phyloP scores from a whole-genome alignment of 345 rosid species.

The Lepidium africanum region DNA sequence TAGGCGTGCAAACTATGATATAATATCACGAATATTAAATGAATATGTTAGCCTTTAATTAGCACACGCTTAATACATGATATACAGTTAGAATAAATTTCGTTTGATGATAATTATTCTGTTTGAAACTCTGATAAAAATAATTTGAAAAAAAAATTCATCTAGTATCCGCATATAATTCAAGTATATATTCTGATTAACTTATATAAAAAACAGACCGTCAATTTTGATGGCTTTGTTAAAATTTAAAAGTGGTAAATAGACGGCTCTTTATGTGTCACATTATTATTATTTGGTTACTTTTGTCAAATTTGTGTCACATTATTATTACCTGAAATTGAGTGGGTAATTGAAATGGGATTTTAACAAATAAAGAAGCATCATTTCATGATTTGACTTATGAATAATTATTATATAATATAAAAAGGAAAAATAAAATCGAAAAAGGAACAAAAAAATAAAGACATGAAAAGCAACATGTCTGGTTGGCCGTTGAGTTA shows the following conservation, averaged over 20 bases:
- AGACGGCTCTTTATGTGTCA: constrained; percentile 2
- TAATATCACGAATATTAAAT: constrained; percentile 15
- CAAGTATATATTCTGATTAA: constrained; percentile 10
- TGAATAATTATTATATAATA: not conserved
- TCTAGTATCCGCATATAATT: not conserved
- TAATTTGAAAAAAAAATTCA: not conserved
- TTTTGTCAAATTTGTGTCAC: no score
- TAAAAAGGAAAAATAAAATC: not conserved
- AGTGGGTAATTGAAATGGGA: constrained; percentile 25
- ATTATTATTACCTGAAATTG: constrained; percentile 19
- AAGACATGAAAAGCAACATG: constrained; percentile 27
- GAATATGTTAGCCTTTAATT: constrained; percentile 6
- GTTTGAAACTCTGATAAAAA: constrained; percentile 11
- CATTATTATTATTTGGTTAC: no score
- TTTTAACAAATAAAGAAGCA: constrained; percentile 28
- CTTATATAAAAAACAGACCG: not conserved
- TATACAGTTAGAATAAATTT: constrained; percentile 1
- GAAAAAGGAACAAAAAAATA: not conserved
- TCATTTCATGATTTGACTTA: constrained; percentile 20
- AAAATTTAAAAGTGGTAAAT: not conserved
- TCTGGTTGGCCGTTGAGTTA: constrained; percentile 22
- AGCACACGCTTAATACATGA: constrained; percentile 18
- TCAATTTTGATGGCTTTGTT: constrained; percentile 13
- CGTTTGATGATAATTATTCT: constrained; percentile 6
- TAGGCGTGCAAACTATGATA: constrained; percentile 18